Evolutionary conservation across 108 stramenopile genomes (phyloP), one percentile per base, ranked within the genome.

Genomic region (Aurantiochytrium sp.): DNA sequence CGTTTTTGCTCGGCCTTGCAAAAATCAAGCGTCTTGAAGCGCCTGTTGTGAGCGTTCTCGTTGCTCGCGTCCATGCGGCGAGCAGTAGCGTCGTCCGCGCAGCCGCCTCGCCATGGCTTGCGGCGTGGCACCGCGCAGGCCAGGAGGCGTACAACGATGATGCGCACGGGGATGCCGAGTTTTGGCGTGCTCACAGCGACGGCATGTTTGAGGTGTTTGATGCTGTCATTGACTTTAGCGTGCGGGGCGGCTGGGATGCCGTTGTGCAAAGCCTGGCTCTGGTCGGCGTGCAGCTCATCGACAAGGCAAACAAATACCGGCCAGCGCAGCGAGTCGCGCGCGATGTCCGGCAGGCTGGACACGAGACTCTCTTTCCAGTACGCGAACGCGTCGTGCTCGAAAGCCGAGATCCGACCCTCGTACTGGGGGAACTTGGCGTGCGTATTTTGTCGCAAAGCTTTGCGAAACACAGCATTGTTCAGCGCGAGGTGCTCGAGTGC

Each of bases 401-500:
- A 25, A 28, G 43, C 49, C n/a, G 51, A 35, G 76, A 83, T 23
- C 76, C 76, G n/a, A 47, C 8, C 18, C 43, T 53, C 1, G 28
- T 53, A 6, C 6, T 35, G 6, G 76, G 49, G 19, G 76, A 47
- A 23, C 76, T 83, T 12, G 76, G 76, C 16, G 51, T 83, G 1
- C n/a, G n/a, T 45, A 53, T 53, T 23, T 53, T 83, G 45, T 14
- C n/a, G 25, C n/a, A 8, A 8, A 83, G 76, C 51, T 83, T 83
- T 83, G 45, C 76, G 12, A 83, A 35, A 6, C 76, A 83, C 76
- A 83, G 76, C 51, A 83, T 83, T 12, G 76, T 83, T 6, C 76
- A 83, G 76, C 76, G 76, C 51, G 76, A 83, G 45, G 49, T 83
- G n/a, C n/a, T 83, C n/a, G 76, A 83, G 51, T 83, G 45, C 28